Percentiles rank a stretch among this genome's conserved stretches.
phyloP scores from a whole-genome alignment of 352 stramenopile genomes.

The Pythium grandisporangium region DNA sequence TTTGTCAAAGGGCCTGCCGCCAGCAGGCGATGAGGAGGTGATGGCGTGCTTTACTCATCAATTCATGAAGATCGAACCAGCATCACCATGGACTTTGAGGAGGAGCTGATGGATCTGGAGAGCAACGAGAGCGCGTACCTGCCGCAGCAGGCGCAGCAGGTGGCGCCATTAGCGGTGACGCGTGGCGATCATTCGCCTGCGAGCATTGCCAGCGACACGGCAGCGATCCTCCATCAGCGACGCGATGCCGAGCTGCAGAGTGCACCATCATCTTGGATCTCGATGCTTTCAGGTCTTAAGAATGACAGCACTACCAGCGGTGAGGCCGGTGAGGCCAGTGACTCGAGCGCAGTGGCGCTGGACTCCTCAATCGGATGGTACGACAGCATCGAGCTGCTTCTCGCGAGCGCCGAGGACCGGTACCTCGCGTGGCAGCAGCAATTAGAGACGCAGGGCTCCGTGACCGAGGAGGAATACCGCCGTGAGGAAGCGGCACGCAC shows the following conservation, averaged over 20 bases:
- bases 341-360: conserved; percentile 1
- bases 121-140: conserved; percentile 54
- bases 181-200: conserved; percentile 3
- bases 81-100: conserved; percentile 24
- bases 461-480: conserved; percentile 8
- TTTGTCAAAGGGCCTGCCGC: no score
- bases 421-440: conserved; percentile 12
- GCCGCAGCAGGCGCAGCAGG: conserved; percentile 15
- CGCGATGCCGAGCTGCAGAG: not conserved
- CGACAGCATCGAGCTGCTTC: conserved; percentile 18
- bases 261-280: not conserved
- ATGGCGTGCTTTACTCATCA: no score
- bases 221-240: not conserved
- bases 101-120: conserved; percentile 52
- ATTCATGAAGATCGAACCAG: not conserved
- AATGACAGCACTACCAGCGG: not conserved
- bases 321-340: not conserved
- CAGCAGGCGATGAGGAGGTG: not conserved
- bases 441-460: conserved; percentile 11
- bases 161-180: conserved; percentile 7
- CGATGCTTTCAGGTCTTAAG: not conserved
- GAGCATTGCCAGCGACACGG: conserved; percentile 3
- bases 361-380: no score
- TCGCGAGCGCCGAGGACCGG: conserved; percentile 12
- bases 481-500: conserved; percentile 6